A percentile compares a stretch with the other conserved stretches of the same genome.
Conservation (phyloP, 306 rosid genomes). For the Datisca glomerata region DNA sequence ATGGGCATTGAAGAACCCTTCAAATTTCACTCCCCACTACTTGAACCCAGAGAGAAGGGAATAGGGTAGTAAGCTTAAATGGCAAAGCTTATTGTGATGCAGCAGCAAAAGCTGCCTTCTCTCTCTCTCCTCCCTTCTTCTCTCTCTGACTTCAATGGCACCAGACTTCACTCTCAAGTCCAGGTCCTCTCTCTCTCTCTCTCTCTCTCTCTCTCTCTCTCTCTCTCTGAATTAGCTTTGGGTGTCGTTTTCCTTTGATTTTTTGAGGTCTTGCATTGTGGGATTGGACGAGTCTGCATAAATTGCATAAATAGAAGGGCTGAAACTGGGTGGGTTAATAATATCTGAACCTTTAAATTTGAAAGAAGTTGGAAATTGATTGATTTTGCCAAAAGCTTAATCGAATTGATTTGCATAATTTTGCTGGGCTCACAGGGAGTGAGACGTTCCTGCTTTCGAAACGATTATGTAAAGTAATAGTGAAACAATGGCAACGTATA, state of each 20-base stretch:
- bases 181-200: slow-evolving; percentile 43
- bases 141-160: slow-evolving; percentile 68
- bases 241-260: neutral
- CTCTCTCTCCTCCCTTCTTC: slow-evolving; percentile 80
- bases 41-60: neutral
- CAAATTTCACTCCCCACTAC: neutral
- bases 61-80: slow-evolving; percentile 24
- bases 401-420: no score
- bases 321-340: no score
- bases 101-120: slow-evolving; percentile 55
- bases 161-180: slow-evolving; percentile 53
- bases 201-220: neutral
- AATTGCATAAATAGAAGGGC: no score
- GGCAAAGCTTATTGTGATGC: slow-evolving; percentile 59
- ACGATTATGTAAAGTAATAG: no score
- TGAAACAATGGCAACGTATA: no score
- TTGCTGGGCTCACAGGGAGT: no score
- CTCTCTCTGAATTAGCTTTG: neutral
- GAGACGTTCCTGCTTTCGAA: no score
- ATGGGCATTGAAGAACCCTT: slow-evolving; percentile 11
- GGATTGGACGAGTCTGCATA: no score
- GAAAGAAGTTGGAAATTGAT: no score
- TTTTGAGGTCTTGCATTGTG: neutral
- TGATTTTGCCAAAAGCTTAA: no score
- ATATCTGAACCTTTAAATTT: no score